Conservation (phyloP, 352 stramenopile species). For the Phytophthora meadii region DNA sequence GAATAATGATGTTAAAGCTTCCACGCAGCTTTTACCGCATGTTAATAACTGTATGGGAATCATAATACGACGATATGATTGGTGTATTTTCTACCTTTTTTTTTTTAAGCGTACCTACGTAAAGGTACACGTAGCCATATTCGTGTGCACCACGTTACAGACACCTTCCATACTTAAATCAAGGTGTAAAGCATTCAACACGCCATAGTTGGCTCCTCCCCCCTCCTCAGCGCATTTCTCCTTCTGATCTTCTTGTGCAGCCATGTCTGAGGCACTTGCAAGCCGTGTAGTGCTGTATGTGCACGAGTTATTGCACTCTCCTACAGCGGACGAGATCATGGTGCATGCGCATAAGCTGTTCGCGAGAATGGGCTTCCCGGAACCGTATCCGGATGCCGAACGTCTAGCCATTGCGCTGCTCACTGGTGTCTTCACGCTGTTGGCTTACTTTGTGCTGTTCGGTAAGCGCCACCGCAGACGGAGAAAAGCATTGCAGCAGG, state of each 20-base stretch:
- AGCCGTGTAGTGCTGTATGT: slow-evolving; percentile 74
- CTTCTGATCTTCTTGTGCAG: slow-evolving; percentile 23
- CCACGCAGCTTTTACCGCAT: slow-evolving; percentile 26
- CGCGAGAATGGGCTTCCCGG: slow-evolving; percentile 70
- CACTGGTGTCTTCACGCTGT: slow-evolving; percentile 81
- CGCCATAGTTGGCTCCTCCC: background rate
- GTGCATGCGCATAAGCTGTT: slow-evolving; percentile 73
- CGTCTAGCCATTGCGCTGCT: slow-evolving; percentile 82
- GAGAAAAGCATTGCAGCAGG: slow-evolving; percentile 70
- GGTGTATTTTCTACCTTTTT: slow-evolving; percentile 4
- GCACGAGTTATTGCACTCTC: slow-evolving; percentile 84
- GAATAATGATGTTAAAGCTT: slow-evolving; percentile 15
- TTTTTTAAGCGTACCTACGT: slow-evolving; percentile 9
- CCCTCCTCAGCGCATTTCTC: slow-evolving; percentile 1
- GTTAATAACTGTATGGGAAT: background rate
- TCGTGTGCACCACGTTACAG: slow-evolving; percentile 1
- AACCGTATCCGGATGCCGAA: slow-evolving; percentile 88
- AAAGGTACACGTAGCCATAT: slow-evolving; percentile 19
- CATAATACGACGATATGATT: slow-evolving; percentile 17
- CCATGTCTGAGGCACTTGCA: slow-evolving; percentile 62
- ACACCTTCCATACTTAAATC: slow-evolving; percentile 1
- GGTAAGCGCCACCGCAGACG: slow-evolving; percentile 83
- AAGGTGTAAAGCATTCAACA: slow-evolving; percentile 5
- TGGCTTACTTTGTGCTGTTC: slow-evolving; percentile 91
- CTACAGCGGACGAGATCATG: slow-evolving; percentile 73